These are phyloP conservation scores for Lachancea nothofagi DNA, from an alignment of 805 yeast genomes.

Conservation along the genomic window DNA sequence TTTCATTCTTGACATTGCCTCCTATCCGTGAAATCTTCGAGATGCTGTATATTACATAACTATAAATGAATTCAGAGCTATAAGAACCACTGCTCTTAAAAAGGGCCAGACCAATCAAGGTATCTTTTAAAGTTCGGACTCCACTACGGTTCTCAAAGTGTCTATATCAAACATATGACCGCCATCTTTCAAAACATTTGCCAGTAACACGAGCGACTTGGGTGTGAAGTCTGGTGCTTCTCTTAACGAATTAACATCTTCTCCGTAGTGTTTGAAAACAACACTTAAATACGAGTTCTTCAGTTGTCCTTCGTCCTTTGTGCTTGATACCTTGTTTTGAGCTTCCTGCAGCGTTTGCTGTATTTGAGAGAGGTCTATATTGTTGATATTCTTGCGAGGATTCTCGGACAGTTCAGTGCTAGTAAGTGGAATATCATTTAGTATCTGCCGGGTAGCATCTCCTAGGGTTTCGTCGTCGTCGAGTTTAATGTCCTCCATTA, in stretches of 20 bases:
- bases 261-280: slow-evolving; percentile 55
- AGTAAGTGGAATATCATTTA: slow-evolving; percentile 29
- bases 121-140: slow-evolving; percentile 16
- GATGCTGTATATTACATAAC: slow-evolving; percentile 11
- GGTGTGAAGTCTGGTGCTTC: slow-evolving; percentile 58
- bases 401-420: slow-evolving; percentile 33
- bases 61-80: slow-evolving; percentile 5
- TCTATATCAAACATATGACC: slow-evolving; percentile 55
- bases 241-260: slow-evolving; percentile 56
- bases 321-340: slow-evolving; percentile 12
- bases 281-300: slow-evolving; percentile 48
- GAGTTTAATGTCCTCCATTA: slow-evolving; percentile 1
- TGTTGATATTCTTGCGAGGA: slow-evolving; percentile 17
- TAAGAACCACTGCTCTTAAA: not conserved
- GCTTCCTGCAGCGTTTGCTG: slow-evolving; percentile 28
- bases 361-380: slow-evolving; percentile 31
- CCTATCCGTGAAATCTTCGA: slow-evolving; percentile 5
- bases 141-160: slow-evolving; percentile 35
- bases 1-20: not conserved
- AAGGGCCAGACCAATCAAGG: not conserved
- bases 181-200: slow-evolving; percentile 54
- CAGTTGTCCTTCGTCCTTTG: slow-evolving; percentile 26
- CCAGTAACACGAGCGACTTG: slow-evolving; percentile 51
- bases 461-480: slow-evolving; percentile 16
- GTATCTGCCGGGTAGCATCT: slow-evolving; percentile 18